phyloP scores from a whole-genome alignment of 192 early-diverging fungal species.

The Piromyces finnis region DNA sequence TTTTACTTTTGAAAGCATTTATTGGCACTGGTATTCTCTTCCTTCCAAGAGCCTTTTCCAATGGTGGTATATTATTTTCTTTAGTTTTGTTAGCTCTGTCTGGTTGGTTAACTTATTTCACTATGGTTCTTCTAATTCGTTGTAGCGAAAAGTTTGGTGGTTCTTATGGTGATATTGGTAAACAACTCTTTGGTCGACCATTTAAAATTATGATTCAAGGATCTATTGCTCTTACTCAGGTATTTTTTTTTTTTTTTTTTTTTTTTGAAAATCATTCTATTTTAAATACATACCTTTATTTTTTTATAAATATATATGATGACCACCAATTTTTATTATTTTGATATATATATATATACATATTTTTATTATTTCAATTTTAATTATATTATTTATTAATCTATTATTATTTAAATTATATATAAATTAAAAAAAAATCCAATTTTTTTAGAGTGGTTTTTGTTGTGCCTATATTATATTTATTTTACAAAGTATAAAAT shows the following conservation, averaged over 20 bases:
- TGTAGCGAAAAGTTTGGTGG: slow-evolving; percentile 20
- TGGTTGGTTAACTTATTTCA: slow-evolving; percentile 38
- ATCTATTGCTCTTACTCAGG: slow-evolving; percentile 35
- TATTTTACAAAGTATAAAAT: slow-evolving; percentile 2
- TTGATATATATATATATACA: too few species aligned
- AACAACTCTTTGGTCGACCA: slow-evolving; percentile 24
- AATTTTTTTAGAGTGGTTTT: too few species aligned
- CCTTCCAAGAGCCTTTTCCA: slow-evolving; percentile 53
- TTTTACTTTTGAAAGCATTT: slow-evolving; percentile 62
- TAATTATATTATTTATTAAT: too few species aligned
- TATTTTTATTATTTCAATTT: too few species aligned
- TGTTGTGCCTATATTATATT: slow-evolving; percentile 2
- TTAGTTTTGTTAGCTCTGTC: slow-evolving; percentile 26
- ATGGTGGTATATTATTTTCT: slow-evolving; percentile 53
- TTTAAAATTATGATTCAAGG: slow-evolving; percentile 36
- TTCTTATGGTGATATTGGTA: slow-evolving; percentile 34
- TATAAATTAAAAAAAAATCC: too few species aligned
- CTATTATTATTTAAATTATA: too few species aligned
- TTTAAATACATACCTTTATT: too few species aligned
- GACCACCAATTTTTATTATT: too few species aligned
- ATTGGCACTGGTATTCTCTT: slow-evolving; percentile 59
- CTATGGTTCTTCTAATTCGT: slow-evolving; percentile 23
- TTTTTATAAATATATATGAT: too few species aligned
- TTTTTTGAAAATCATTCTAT: too few species aligned
- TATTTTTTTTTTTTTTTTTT: too few species aligned